Base-by-base conservation (phyloP, 768 basidiomycete species). In the Cystofilobasidium macerans region DNA sequence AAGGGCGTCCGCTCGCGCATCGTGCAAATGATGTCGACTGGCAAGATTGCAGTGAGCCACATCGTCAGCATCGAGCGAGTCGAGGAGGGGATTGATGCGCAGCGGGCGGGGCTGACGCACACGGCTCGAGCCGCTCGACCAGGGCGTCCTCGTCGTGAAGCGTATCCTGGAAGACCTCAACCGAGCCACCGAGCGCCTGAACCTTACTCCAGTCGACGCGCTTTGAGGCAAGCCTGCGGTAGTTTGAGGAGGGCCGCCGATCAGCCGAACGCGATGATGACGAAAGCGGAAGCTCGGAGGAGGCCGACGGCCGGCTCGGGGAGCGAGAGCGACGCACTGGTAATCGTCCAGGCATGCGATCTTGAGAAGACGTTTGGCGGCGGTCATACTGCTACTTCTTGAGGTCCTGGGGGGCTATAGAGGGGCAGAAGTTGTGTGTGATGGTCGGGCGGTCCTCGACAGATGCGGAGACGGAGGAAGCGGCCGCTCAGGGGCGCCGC, bases 1-100 rank as follows among this genome's bases (percentile, higher is more conserved):
- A 87, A 81, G 64, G 80, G 82, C 0, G 85, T 86, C 35, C 85
- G 77, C 70, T 86, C 85, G 59, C 85, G 78, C 84, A 86, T 86
- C 4, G 84, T 79, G 71, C 82, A 83, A 26, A 86, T 78, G 48
- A 87, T 79, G 7, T 81, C 73, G 72, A 61, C 65, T 67, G n/a
- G n/a, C n/a, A n/a, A n/a, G n/a, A n/a, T n/a, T n/a, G n/a, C n/a
- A n/a, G n/a, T n/a, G n/a, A n/a, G n/a, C n/a, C n/a, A n/a, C n/a
- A n/a, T n/a, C n/a, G 26, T 3, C 11, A 32, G 33, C 51, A 11
- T 30, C 20, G 58, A 36, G 62, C 35, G 14, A 20, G 56, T n/a
- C 8, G 42, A 48, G n/a, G 20, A 18, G 26, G 53, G 22, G 32
- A 3, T 24, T 12, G 54, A 51, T 24, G 14, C 20, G 28, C 18